Evolutionary conservation across 306 rosid species (phyloP), one percentile per base, ranked within the genome.

Genomic region (Cucurbita moschata): DNA sequence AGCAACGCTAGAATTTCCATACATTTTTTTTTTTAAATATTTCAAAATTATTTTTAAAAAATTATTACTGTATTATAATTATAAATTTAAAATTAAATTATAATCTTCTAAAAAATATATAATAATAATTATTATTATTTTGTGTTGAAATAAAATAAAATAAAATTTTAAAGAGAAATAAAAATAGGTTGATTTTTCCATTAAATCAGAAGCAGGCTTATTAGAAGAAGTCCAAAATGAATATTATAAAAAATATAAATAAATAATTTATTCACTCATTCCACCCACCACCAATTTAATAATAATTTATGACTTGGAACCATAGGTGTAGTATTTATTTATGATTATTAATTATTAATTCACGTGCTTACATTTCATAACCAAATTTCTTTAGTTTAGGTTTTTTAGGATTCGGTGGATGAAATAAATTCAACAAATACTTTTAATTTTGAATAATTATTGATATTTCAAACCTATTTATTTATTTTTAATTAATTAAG

Each of bases 231-330:
- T 67, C 72, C 55, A 66, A 67, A 11, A 12, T 43, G 18, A 46
- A 64, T 19, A 15, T 18, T 40, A 40, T 15, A n/a, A 42, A 40
- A n/a, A 64, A n/a, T 26, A 39, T 9, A 39, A 37, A 67, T 7
- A 44, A 44, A 67, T 21, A 67, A 67, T 47, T 5, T 12, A 1
- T 66, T 67, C 19, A 67, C 19, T 67, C 40, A 67, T 67, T 46
- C 72, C 72, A 67, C 72, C 72, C 72, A 67, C 72, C 55, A 44
- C 72, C 39, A 21, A 11, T 44, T 67, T 44, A 67, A 23, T 67
- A 2, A 67, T 64, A 30, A 30, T 30, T 64, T 64, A 64, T 64
- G 37, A 64, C 51, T 40, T 50, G 1, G 3, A 40, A 42, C 6
- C 10, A 39, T 39, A 39, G 10, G 71, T 40, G 52, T 19, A 11